phyloP scores from a whole-genome alignment of 2,329 filamentous ascomycete species.

The Chrysoporthe deuterocubensis region DNA sequence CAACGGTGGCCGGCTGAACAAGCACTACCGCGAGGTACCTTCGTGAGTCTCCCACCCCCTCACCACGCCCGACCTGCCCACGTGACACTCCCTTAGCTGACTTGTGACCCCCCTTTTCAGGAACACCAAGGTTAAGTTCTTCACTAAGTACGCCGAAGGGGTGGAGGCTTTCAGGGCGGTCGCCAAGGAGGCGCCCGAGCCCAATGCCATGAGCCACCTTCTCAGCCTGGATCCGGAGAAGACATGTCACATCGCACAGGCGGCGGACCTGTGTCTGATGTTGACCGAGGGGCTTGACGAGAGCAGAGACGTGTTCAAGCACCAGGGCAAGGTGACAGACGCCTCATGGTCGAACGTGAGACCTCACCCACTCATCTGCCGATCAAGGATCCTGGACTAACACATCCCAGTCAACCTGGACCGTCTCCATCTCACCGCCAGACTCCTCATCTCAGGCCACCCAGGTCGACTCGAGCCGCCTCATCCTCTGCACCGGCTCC shows the following conservation, averaged over 20 bases:
- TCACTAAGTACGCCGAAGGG: conserved; percentile 60
- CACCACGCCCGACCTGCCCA: not conserved
- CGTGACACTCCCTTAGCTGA: not conserved
- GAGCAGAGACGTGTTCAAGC: conserved; percentile 44
- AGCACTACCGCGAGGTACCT: conserved; percentile 64
- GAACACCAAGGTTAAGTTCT: conserved; percentile 65
- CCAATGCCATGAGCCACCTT: conserved; percentile 59
- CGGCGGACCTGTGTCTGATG: conserved; percentile 57
- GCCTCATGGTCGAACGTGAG: conserved; percentile 37
- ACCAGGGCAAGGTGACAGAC: conserved; percentile 42
- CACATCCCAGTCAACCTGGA: conserved; percentile 33
- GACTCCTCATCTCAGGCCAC: conserved; percentile 30
- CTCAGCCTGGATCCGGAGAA: conserved; percentile 58
- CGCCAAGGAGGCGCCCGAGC: conserved; percentile 48
- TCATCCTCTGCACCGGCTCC: conserved; percentile 65
- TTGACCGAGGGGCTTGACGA: conserved; percentile 48
- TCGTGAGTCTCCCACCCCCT: conserved; percentile 30
- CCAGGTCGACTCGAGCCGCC: conserved; percentile 43
- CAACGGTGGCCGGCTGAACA: conserved; percentile 54
- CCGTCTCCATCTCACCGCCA: conserved; percentile 23
- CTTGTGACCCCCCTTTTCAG: not conserved
- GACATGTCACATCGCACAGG: conserved; percentile 60
- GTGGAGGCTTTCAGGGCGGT: conserved; percentile 57
- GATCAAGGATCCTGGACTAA: conserved; percentile 27
- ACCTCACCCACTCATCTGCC: not conserved